phyloP scores from a whole-genome alignment of 257 asterid genomes.

The Cordia subcordata region DNA sequence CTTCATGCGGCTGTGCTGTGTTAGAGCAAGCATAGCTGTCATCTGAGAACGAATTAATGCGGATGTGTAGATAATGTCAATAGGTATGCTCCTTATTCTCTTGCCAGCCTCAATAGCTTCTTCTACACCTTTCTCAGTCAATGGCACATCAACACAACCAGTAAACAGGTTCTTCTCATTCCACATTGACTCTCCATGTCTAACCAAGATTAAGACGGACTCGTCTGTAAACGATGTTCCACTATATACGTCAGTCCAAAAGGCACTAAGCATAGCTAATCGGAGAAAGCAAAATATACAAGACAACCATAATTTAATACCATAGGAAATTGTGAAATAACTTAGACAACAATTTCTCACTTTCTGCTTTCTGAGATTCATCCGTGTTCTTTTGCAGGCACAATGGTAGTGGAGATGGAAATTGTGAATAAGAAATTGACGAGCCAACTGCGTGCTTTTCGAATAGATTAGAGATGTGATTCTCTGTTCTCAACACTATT shows the following conservation, averaged over 20 bases:
- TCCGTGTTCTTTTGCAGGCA: conserved; percentile 12
- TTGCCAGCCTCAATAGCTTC: conserved; percentile 96
- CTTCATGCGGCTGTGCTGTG: conserved; percentile 79
- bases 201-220: conserved; percentile 62
- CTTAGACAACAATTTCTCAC: conserved; percentile 37
- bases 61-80: conserved; percentile 75
- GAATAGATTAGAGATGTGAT: too few relatives aligned
- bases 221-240: conserved; percentile 37
- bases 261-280: background rate
- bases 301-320: background rate
- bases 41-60: conserved; percentile 88
- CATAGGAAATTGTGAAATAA: background rate
- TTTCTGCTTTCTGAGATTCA: conserved; percentile 21
- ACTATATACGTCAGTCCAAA: conserved; percentile 1
- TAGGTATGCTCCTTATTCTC: conserved; percentile 66
- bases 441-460: background rate
- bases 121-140: conserved; percentile 72
- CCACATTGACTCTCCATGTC: conserved; percentile 99
- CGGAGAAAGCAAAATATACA: background rate
- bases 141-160: conserved; percentile 91
- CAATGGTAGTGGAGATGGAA: conserved; percentile 21
- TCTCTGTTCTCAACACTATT: conserved; percentile 9
- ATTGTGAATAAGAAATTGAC: conserved; percentile 13
- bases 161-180: conserved; percentile 90
- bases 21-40: conserved; percentile 94